Base-by-base conservation (phyloP, 2,329 filamentous ascomycete genomes). In the Periglandula ipomoeae region DNA sequence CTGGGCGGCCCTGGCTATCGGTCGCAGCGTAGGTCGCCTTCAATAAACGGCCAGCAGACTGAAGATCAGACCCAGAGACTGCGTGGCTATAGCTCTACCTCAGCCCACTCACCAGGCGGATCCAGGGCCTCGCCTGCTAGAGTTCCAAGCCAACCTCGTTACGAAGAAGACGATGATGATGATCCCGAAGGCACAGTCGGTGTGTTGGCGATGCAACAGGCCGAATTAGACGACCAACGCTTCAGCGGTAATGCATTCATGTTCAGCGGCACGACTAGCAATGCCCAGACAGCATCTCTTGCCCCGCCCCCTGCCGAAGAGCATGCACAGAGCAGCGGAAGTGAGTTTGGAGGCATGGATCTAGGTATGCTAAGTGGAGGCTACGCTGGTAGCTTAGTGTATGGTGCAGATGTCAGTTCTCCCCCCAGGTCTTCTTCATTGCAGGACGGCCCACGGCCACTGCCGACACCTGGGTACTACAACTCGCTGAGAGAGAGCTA, bases 121-220 rank as follows among this genome's bases (percentile, higher is more conserved):
- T 56, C 56, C 45, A 56, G 58, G 26, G 20, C 15, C 4, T 52
- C 56, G 15, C 51, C 46, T 3, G 39, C 39, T 32, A 45, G 49
- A 26, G 8, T 27, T 5, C 47, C 48, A 35, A 52, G 39, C 7
- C 37, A 43, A n/a, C 23, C 47, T 17, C 27, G 27, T 20, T 43
- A 49, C 35, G 49, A 50, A 11, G 50, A 74, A 32, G 70, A 75
- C 24, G 75, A 75, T 11, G 85, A 91, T 44, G 94, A 89, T 60
- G 91, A 97, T 61, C 82, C 86, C 0, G 91, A 96, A 65, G 91
- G 86, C 19, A 83, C 85, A 35, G 88, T 88, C 52, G 91, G 93
- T 15, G 70, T 94, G 46, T 79, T 87, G 61, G 89, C 89, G 55
- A 81, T 97, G 76, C 82, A 82, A 50, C 81, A 90, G 68, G 89